phyloP scores from a whole-genome alignment of 2,329 filamentous ascomycete species.

The Colletotrichum tropicale region DNA sequence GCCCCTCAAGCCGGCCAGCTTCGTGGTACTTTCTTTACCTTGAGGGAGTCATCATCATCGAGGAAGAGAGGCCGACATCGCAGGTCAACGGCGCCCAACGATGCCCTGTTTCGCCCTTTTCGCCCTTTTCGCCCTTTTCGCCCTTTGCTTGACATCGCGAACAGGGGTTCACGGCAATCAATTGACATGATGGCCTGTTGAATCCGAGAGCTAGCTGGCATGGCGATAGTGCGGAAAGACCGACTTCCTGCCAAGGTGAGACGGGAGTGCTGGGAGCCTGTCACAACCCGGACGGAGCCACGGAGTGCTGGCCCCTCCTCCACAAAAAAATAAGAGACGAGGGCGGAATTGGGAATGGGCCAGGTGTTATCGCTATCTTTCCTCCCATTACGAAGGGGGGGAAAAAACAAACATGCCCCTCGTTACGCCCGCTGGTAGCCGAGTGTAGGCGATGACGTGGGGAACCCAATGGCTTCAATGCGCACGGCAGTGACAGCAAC shows the following conservation, averaged over 20 bases:
- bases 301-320: background rate
- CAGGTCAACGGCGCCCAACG: constrained; percentile 5
- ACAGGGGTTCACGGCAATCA: background rate
- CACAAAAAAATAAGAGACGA: background rate
- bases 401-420: background rate
- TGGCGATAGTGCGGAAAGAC: background rate
- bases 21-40: background rate
- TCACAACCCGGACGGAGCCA: background rate
- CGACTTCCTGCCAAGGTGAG: background rate
- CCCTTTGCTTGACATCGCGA: background rate
- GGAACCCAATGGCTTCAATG: background rate
- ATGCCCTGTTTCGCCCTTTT: background rate
- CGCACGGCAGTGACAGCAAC: background rate
- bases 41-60: background rate
- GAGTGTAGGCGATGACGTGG: constrained; percentile 18
- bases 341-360: constrained; percentile 1
- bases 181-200: background rate
- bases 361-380: constrained; percentile 13
- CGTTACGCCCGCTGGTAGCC: constrained; percentile 13
- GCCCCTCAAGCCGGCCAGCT: background rate
- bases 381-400: background rate
- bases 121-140: background rate
- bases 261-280: background rate
- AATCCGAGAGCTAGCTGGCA: background rate
- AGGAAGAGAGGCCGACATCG: background rate